Percentiles rank a stretch among this genome's conserved stretches.
Evolutionary conservation across 1,284 basidiomycete species (phyloP).

Genomic region (Kalmanozyma brasiliensis): DNA sequence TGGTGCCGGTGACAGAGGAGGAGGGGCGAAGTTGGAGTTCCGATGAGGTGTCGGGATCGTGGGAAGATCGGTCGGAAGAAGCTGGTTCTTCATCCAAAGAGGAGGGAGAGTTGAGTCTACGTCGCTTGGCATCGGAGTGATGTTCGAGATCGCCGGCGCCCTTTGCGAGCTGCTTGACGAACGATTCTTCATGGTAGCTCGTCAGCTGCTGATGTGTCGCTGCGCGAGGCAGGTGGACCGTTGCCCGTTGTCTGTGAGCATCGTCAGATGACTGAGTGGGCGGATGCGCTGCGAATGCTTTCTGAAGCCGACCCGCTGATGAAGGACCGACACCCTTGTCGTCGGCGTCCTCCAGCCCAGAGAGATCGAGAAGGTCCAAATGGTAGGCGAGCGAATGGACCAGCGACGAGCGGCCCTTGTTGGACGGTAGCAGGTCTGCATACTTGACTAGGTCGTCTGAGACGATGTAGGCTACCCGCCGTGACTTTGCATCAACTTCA

Average conservation of each 20-base stretch:
- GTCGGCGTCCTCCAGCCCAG: constrained; percentile 2
- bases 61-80: constrained; percentile 1
- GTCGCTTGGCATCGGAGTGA: constrained; percentile 3
- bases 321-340: background rate
- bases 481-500: constrained; percentile 17
- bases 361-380: constrained; percentile 46
- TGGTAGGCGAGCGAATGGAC: constrained; percentile 76
- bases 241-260: constrained; percentile 1
- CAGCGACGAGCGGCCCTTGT: constrained; percentile 79
- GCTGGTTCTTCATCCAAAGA: no score
- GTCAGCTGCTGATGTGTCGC: constrained; percentile 28
- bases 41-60: constrained; percentile 1
- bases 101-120: constrained; percentile 6
- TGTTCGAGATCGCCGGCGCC: constrained; percentile 5
- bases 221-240: constrained; percentile 8
- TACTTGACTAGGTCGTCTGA: constrained; percentile 74
- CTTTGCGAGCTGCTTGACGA: constrained; percentile 26
- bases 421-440: constrained; percentile 81
- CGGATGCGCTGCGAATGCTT: constrained; percentile 1
- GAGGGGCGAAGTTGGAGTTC: constrained; percentile 16
- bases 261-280: background rate
- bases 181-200: constrained; percentile 27
- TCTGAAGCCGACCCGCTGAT: constrained; percentile 3
- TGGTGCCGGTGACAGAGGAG: constrained; percentile 9
- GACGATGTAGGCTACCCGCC: constrained; percentile 72